phyloP scores from a whole-genome alignment of 148 eudicot genomes.

The Polygonum maritimum region DNA sequence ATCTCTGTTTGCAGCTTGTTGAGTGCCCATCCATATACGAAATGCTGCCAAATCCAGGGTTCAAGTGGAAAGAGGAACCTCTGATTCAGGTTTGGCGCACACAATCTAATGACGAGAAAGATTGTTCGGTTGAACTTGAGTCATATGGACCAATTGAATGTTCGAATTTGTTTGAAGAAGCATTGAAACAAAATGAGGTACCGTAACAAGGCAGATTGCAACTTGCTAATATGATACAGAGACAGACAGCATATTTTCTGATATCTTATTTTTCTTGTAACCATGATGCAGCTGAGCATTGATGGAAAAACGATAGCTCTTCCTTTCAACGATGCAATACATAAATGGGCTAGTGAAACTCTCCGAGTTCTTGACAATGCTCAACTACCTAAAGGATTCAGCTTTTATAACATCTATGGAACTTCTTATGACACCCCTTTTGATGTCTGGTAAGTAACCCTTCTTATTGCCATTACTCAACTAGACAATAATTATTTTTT shows the following conservation, averaged over 20 bases:
- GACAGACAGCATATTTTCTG: background rate
- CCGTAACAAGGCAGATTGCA: background rate
- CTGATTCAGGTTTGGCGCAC: constrained; percentile 69
- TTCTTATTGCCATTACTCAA: background rate
- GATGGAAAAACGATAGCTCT: constrained; percentile 64
- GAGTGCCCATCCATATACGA: constrained; percentile 97
- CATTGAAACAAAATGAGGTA: constrained; percentile 85
- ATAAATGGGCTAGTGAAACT: constrained; percentile 76
- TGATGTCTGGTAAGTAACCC: constrained; percentile 71
- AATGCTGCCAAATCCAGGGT: constrained; percentile 82
- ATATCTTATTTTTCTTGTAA: background rate
- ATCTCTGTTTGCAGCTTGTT: constrained; percentile 39
- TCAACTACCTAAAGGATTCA: constrained; percentile 57
- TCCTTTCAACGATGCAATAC: constrained; percentile 71
- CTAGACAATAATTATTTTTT: background rate
- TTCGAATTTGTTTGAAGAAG: constrained; percentile 53
- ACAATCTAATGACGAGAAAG: constrained; percentile 30
- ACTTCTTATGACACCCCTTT: constrained; percentile 85
- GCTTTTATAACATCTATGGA: constrained; percentile 79
- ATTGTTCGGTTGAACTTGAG: constrained; percentile 37
- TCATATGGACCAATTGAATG: constrained; percentile 56
- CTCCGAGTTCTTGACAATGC: constrained; percentile 55
- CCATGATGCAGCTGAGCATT: constrained; percentile 65
- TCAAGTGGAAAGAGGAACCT: constrained; percentile 70
- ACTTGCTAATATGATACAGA: background rate